A percentile compares a stretch with the other conserved stretches of the same genome.
Conservation (phyloP, 148 eudicot genomes). For the Suaeda aralocaspica region DNA sequence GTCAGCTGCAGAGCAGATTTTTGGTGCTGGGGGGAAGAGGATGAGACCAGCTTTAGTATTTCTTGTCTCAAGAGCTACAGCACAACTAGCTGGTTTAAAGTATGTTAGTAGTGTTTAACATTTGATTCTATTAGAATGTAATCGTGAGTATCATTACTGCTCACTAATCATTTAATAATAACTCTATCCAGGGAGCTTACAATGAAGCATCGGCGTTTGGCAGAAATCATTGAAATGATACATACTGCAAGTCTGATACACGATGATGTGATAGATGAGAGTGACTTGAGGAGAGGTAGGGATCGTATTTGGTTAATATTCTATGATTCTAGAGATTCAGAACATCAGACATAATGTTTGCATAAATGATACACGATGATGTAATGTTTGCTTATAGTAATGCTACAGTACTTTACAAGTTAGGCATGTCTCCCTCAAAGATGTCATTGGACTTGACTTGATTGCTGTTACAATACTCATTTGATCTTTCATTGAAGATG, state of each 20-base stretch:
- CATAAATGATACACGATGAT: no score
- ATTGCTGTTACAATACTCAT: neutral
- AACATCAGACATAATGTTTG: no score
- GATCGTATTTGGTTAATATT: conserved; percentile 1
- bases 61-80: conserved; percentile 81
- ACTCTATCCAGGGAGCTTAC: conserved; percentile 71
- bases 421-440: neutral
- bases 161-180: conserved; percentile 13
- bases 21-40: conserved; percentile 93
- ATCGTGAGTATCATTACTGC: neutral
- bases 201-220: conserved; percentile 71
- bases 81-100: conserved; percentile 72
- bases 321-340: neutral
- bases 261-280: conserved; percentile 89
- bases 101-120: conserved; percentile 26
- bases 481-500: no score
- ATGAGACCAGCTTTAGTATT: conserved; percentile 97
- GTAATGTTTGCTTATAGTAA: no score
- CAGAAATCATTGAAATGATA: conserved; percentile 90
- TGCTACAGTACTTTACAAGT: neutral
- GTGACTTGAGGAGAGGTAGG: conserved; percentile 87
- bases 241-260: conserved; percentile 95
- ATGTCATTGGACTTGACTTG: neutral
- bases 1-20: conserved; percentile 97
- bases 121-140: conserved; percentile 4